A percentile compares a stretch with the other conserved stretches of the same genome.
phyloP scores from a whole-genome alignment of 805 yeast species.

The Saccharomyces jurei region DNA sequence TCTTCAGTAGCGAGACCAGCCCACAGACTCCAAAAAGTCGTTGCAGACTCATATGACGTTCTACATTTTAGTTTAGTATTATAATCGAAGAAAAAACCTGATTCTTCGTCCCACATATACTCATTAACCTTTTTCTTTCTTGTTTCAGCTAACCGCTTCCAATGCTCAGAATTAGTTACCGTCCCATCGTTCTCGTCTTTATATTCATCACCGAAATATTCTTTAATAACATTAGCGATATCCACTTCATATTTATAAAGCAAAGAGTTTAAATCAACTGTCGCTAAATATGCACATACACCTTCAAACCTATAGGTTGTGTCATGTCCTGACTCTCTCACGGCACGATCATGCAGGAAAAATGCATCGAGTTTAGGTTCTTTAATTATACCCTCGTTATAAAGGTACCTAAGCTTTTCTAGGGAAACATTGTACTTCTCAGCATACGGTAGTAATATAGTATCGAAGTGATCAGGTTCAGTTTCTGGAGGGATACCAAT shows the following conservation, averaged over 20 bases:
- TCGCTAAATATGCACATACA: conserved; percentile 79
- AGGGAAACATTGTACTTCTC: conserved; percentile 49
- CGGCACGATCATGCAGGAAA: conserved; percentile 87
- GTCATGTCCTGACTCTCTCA: conserved; percentile 94
- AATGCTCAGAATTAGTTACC: conserved; percentile 42
- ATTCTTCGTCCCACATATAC: conserved; percentile 77
- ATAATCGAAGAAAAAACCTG: conserved; percentile 78
- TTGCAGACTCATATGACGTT: conserved; percentile 72
- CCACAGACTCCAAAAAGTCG: conserved; percentile 91
- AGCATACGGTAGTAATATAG: conserved; percentile 61
- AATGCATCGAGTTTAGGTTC: conserved; percentile 86
- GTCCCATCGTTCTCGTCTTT: conserved; percentile 32
- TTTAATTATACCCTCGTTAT: conserved; percentile 53
- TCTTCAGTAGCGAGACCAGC: conserved; percentile 56
- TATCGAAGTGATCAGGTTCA: conserved; percentile 78
- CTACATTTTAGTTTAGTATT: conserved; percentile 50
- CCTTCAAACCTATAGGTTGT: conserved; percentile 88
- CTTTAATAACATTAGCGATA: conserved; percentile 57
- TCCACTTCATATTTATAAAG: conserved; percentile 86
- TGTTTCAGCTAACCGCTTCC: conserved; percentile 50
- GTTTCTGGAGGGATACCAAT: conserved; percentile 96
- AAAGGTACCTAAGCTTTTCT: conserved; percentile 58
- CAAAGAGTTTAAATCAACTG: conserved; percentile 80
- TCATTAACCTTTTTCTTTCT: conserved; percentile 52
- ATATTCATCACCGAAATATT: conserved; percentile 45